Conservation (phyloP, 768 basidiomycete genomes). For the Sutorius australiensis region DNA sequence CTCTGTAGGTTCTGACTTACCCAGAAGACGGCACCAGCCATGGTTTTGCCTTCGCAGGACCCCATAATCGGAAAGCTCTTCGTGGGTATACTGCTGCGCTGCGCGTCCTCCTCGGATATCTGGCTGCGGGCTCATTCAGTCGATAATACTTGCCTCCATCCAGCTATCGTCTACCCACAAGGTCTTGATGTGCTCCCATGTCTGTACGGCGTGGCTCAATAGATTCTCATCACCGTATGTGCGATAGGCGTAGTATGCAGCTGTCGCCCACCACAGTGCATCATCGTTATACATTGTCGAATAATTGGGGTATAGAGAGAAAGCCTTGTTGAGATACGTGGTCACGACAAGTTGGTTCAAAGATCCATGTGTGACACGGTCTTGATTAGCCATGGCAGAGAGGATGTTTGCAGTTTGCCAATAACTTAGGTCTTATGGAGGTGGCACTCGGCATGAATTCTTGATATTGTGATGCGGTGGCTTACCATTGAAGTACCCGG, state of each 20-base stretch:
- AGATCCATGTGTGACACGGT: not conserved
- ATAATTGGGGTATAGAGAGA: slow-evolving; percentile 5
- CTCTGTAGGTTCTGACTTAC: slow-evolving; percentile 22
- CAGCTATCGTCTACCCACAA: slow-evolving; percentile 34
- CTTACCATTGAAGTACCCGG: slow-evolving; percentile 43
- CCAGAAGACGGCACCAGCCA: slow-evolving; percentile 58
- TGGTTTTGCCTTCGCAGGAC: slow-evolving; percentile 45
- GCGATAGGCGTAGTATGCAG: slow-evolving; percentile 47
- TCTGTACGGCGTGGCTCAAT: slow-evolving; percentile 41
- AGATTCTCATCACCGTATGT: slow-evolving; percentile 44
- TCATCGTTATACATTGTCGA: slow-evolving; percentile 13
- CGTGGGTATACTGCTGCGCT: slow-evolving; percentile 34
- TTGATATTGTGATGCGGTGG: too few species aligned
- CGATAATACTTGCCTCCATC: not conserved
- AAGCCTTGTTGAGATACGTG: slow-evolving; percentile 6
- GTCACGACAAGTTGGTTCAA: slow-evolving; percentile 5
- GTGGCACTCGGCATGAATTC: not conserved
- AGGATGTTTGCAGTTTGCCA: slow-evolving; percentile 54
- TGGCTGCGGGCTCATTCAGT: slow-evolving; percentile 3
- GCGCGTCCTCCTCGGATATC: slow-evolving; percentile 40
- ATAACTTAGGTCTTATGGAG: slow-evolving; percentile 41
- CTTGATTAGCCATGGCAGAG: slow-evolving; percentile 44
- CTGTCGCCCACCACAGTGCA: slow-evolving; percentile 49
- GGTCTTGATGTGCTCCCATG: slow-evolving; percentile 46
- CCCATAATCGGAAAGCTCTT: slow-evolving; percentile 41